Percentiles rank a stretch among this genome's conserved stretches.
phyloP scores from a whole-genome alignment of 1,284 basidiomycete genomes.

The Leccinum subrobustum region DNA sequence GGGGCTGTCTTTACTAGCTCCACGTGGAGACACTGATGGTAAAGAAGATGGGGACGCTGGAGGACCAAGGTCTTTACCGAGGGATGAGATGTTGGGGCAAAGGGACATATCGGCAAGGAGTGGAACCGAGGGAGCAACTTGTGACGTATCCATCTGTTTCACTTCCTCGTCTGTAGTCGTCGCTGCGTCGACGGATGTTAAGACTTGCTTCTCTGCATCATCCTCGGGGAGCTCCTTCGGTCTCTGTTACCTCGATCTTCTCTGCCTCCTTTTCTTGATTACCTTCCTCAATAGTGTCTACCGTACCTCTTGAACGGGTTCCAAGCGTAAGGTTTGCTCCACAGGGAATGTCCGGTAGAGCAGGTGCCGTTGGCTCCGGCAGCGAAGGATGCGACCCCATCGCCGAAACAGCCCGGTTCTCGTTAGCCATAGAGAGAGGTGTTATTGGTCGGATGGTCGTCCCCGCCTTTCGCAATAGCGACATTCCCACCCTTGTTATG shows the following conservation, averaged over 20 bases:
- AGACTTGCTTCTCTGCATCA: constrained; percentile 1
- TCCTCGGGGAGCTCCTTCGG: not conserved
- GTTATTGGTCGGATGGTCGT: constrained; percentile 16
- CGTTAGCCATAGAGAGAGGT: not conserved
- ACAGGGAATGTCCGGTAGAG: constrained; percentile 18
- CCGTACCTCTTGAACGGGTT: constrained; percentile 5
- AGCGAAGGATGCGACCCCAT: constrained; percentile 3
- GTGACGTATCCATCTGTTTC: not conserved
- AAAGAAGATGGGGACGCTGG: constrained; percentile 3
- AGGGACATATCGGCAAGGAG: constrained; percentile 12
- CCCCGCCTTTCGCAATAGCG: constrained; percentile 8
- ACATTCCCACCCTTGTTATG: not conserved
- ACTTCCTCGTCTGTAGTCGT: not conserved
- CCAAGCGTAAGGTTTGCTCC: constrained; percentile 21
- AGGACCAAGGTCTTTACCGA: constrained; percentile 11
- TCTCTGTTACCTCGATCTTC: not conserved
- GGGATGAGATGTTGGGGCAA: constrained; percentile 8
- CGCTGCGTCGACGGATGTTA: not conserved
- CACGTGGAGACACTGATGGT: constrained; percentile 6
- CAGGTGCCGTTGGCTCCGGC: constrained; percentile 7
- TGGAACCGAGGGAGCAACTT: constrained; percentile 4
- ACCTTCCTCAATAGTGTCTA: constrained; percentile 9
- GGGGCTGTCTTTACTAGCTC: constrained; percentile 13
- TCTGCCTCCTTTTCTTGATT: constrained; percentile 8
- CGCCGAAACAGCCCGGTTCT: not conserved